Percentiles rank a stretch among this genome's conserved stretches.
phyloP scores from a whole-genome alignment of 768 basidiomycete genomes.

The Chiua virens region DNA sequence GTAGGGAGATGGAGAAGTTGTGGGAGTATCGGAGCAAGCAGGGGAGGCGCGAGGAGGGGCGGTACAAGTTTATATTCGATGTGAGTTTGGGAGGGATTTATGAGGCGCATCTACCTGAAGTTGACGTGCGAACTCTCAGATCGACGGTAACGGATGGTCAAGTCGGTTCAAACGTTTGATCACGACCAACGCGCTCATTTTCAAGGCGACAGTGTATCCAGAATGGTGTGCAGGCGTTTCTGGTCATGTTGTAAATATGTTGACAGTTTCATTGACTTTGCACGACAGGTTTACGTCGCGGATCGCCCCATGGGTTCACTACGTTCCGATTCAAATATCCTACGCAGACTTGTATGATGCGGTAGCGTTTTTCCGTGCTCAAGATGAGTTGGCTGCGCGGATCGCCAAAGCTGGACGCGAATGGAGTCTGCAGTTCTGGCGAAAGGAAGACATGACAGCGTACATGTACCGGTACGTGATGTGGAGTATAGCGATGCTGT shows the following conservation, averaged over 20 bases:
- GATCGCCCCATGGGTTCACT: conserved; percentile 70
- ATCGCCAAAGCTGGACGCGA: conserved; percentile 57
- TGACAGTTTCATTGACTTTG: background rate
- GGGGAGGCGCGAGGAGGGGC: conserved; percentile 47
- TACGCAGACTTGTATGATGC: conserved; percentile 69
- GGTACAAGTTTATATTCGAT: conserved; percentile 61
- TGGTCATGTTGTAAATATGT: background rate
- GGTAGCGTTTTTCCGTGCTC: conserved; percentile 69
- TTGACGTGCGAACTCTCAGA: conserved; percentile 14
- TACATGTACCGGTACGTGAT: conserved; percentile 54
- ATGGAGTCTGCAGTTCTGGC: conserved; percentile 61
- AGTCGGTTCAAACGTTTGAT: conserved; percentile 67
- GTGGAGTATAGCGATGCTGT: fast-evolving
- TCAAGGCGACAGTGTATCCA: conserved; percentile 72
- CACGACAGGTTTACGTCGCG: conserved; percentile 51
- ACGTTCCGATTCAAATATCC: conserved; percentile 66
- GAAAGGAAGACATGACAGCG: conserved; percentile 57
- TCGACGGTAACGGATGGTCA: conserved; percentile 70
- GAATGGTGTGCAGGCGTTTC: conserved; percentile 52
- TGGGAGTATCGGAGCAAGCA: conserved; percentile 54
- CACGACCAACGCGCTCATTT: conserved; percentile 58
- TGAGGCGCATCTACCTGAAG: background rate
- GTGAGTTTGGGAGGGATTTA: conserved; percentile 31
- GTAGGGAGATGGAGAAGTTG: conserved; percentile 41
- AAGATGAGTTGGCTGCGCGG: conserved; percentile 56